These are phyloP conservation scores for Salvia hispanica DNA, from an alignment of 257 asterid species.

Conservation along the genomic window DNA sequence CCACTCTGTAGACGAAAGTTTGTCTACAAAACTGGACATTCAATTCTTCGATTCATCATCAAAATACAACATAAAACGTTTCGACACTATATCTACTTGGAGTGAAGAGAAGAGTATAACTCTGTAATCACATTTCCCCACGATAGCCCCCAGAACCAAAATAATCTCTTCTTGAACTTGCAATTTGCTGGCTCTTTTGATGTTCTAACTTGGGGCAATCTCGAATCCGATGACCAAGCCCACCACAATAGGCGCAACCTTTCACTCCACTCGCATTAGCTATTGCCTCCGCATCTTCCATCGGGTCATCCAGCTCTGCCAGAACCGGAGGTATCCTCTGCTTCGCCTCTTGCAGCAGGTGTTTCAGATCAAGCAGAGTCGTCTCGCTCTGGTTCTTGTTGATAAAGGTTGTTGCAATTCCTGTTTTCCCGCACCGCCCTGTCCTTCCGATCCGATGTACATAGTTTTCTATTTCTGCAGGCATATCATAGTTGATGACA, in stretches of 20 bases:
- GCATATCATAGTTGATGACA: constrained; percentile 85
- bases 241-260: constrained; percentile 82
- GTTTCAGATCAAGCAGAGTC: constrained; percentile 76
- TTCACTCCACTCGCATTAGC: constrained; percentile 80
- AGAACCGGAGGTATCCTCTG: constrained; percentile 83
- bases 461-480: constrained; percentile 84
- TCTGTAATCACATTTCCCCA: constrained; percentile 62
- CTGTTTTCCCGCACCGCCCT: constrained; percentile 84
- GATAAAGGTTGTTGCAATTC: constrained; percentile 79
- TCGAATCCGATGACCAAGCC: constrained; percentile 74
- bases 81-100: background rate
- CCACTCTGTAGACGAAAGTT: no score
- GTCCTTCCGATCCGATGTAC: constrained; percentile 83
- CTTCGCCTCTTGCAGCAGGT: constrained; percentile 76
- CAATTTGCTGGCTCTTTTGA: constrained; percentile 77
- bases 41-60: no score
- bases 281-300: constrained; percentile 71
- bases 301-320: constrained; percentile 77
- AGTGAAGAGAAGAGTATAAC: constrained; percentile 8
- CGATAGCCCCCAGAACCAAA: constrained; percentile 83
- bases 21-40: no score
- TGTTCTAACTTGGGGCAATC: constrained; percentile 88
- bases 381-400: constrained; percentile 81
- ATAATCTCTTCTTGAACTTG: constrained; percentile 70
- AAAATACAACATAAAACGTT: constrained; percentile 5